Conservation (phyloP, 2,329 filamentous ascomycete species). For the Fusarium abutilonis region DNA sequence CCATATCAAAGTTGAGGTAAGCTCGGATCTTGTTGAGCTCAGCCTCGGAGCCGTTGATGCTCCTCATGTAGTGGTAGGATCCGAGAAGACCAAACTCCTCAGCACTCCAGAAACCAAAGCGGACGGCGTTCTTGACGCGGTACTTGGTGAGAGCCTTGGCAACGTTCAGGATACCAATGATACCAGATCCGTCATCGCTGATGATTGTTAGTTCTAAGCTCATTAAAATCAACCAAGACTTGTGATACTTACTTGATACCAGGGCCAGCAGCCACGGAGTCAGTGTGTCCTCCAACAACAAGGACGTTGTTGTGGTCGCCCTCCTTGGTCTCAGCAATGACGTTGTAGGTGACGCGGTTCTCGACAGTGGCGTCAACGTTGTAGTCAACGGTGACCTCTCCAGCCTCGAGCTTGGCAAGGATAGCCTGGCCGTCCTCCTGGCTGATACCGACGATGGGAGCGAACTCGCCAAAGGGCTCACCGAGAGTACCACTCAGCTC, state of each 20-base stretch:
- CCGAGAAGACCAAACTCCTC: constrained; percentile 61
- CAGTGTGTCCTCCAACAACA: constrained; percentile 59
- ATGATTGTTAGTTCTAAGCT: neutral
- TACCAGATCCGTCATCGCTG: constrained; percentile 67
- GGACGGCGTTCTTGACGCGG: constrained; percentile 59
- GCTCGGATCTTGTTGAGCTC: constrained; percentile 62
- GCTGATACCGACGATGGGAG: constrained; percentile 63
- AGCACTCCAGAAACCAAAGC: constrained; percentile 63
- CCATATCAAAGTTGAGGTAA: constrained; percentile 68
- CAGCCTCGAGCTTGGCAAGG: constrained; percentile 45
- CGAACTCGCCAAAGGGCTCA: constrained; percentile 55
- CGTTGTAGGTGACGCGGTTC: constrained; percentile 59
- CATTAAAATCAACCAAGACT: neutral
- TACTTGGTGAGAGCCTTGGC: constrained; percentile 56
- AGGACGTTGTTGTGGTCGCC: constrained; percentile 61
- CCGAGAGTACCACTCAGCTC: constrained; percentile 65
- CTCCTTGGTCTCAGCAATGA: constrained; percentile 60
- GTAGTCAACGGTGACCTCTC: constrained; percentile 48
- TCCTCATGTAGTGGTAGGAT: constrained; percentile 61
- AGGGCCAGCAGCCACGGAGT: constrained; percentile 60
- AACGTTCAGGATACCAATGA: constrained; percentile 58
- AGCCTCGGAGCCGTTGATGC: constrained; percentile 52
- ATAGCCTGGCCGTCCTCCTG: constrained; percentile 55
- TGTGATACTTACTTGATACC: constrained; percentile 62
- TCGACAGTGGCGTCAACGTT: constrained; percentile 61